Base-by-base conservation (phyloP, 345 rosid species). In the Diplotaxis tenuifolia region DNA sequence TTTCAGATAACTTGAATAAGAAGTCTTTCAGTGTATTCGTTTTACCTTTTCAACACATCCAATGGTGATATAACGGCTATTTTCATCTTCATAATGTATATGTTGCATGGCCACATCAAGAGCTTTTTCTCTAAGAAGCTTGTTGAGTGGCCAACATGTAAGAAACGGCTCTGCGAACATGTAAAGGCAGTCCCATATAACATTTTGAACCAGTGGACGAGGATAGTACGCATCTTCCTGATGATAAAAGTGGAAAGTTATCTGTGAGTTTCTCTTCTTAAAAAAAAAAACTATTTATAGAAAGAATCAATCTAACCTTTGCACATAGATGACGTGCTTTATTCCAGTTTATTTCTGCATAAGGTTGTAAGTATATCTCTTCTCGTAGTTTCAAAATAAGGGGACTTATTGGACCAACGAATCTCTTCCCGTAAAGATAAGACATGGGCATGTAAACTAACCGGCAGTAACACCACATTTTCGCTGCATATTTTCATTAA, bases 361-460 rank as follows among this genome's bases (percentile, higher is more conserved):
- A 87, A 72, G 85, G 82, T 32, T 87, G 82, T 42, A 70, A 61
- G 63, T 83, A 86, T 9, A 86, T 74, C 49, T 86, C 91, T 78
- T 83, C 78, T 5, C 88, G 83, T 34, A 86, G 60, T 76, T 83
- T 65, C 32, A 71, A 64, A 45, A 87, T 77, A 45, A 87, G 83
- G 58, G 87, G 83, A 49, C 80, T 87, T 80, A 85, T 77, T 28
- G 84, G 81, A 34, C 87, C 91, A 3, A 87, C 86, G 2, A 87
- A 87, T 65, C 80, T 83, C 78, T 81, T 87, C 20, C 88, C 91
- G 15, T 87, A 87, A 20, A 87, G 78, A 72, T 87, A 87, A 25
- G 91, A 87, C 91, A 85, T 87, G 4, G 91, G 91, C 89, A 87
- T 83, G 76, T 87, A 87, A 49, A 84, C 82, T 83, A 85, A 45